These are phyloP conservation scores for Castanea sativa DNA, from an alignment of 306 rosid genomes.

Conservation along the genomic window DNA sequence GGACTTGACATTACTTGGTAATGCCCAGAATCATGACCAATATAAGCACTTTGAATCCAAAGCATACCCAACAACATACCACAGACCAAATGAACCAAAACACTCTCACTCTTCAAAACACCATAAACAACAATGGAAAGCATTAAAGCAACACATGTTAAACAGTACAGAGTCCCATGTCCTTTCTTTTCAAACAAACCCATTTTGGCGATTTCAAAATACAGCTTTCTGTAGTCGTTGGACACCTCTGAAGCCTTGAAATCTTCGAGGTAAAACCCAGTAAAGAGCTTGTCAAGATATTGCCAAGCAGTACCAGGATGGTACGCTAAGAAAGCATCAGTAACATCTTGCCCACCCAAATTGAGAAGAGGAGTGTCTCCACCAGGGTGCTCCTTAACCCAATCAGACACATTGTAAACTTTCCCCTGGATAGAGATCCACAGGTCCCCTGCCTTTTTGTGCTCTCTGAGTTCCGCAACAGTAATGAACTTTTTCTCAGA, in stretches of 20 bases:
- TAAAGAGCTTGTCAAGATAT: slow-evolving; percentile 42
- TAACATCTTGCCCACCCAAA: slow-evolving; percentile 77
- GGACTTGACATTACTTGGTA: slow-evolving; percentile 58
- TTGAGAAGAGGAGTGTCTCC: slow-evolving; percentile 56
- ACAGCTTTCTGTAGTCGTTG: slow-evolving; percentile 46
- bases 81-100: slow-evolving; percentile 50
- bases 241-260: slow-evolving; percentile 58
- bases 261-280: slow-evolving; percentile 46
- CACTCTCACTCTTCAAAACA: slow-evolving; percentile 39
- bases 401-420: slow-evolving; percentile 59
- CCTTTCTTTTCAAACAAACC: slow-evolving; percentile 61
- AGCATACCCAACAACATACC: slow-evolving; percentile 65
- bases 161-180: slow-evolving; percentile 32
- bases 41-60: slow-evolving; percentile 81
- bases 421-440: slow-evolving; percentile 81
- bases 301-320: slow-evolving; percentile 57
- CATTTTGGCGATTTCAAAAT: slow-evolving; percentile 28
- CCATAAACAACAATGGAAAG: slow-evolving; percentile 43
- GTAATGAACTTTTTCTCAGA: slow-evolving; percentile 39
- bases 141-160: slow-evolving; percentile 29
- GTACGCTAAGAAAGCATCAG: slow-evolving; percentile 74
- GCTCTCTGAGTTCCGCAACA: slow-evolving; percentile 30
- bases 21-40: slow-evolving; percentile 90
- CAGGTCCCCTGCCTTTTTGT: slow-evolving; percentile 47
- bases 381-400: slow-evolving; percentile 71